Base-by-base conservation (phyloP, 768 basidiomycete species). In the Cytidiella melzeri region DNA sequence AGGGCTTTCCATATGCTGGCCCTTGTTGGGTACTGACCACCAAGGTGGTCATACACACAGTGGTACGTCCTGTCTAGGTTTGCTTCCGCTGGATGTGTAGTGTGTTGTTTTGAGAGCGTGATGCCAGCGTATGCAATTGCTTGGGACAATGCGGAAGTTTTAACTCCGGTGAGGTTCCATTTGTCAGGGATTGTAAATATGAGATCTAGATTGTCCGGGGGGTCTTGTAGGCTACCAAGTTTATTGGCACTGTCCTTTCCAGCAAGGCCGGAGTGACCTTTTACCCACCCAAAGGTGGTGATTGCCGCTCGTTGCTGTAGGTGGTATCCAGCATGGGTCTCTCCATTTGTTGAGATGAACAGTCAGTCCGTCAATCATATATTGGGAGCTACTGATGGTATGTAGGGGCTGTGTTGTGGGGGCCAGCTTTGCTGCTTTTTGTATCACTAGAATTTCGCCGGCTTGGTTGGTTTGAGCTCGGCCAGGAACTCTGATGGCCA, bases 191-290 rank as follows among this genome's bases (percentile, higher is more conserved):
- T 34, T 7, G 30, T 34, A 15, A 34, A 15, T n/a, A n/a, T n/a
- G 13, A 0, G 47, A 15, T 34, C 30, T 7, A 15, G 30, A 15
- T 7, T 7, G 7, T 7, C 9, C 9, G 30, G 7, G 30, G 7
- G 9, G 9, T 7, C 9, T 7, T 7, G 62, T 20, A 47, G 3
- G 0, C 46, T 53, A 2, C 62, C 64, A 0, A 61, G 57, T 4
- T 1, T 10, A 26, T 67, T 64, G 0, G 64, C 65, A 2, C 24
- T 44, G 26, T 66, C 61, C 21, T 67, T 67, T 12, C 65, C 61
- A 0, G 3, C 4, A 6, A 30, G 25, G 0, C 50, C 53, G 2
- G 40, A 15, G 28, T 66, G 63, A 0, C 65, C 65, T 52, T 65
- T 67, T 0, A 58, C 45, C 64, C 65, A 65, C 37, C 51, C 24